Percentiles rank a stretch among this genome's conserved stretches.
Conservation (phyloP, 345 rosid species). For the Jatropha curcas region DNA sequence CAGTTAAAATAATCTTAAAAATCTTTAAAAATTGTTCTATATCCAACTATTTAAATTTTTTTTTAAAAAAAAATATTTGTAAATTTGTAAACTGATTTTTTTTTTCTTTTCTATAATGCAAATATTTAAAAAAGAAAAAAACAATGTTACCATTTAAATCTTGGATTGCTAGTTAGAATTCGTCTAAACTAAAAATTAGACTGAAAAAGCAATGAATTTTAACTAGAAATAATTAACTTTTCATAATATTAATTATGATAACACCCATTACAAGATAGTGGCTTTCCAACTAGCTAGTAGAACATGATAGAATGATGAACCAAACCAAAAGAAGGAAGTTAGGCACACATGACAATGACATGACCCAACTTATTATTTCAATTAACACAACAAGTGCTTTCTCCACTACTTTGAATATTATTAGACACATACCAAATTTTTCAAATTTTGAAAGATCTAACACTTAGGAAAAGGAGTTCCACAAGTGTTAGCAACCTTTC, state of each 20-base stretch:
- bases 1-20: too few species aligned
- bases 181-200: too few species aligned
- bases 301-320: not conserved
- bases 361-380: not conserved
- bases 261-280: not conserved
- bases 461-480: constrained; percentile 88
- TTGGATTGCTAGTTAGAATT: too few species aligned
- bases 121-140: too few species aligned
- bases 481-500: constrained; percentile 80
- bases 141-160: too few species aligned
- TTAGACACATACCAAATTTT: not conserved
- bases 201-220: too few species aligned
- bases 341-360: not conserved
- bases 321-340: not conserved
- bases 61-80: too few species aligned
- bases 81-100: too few species aligned
- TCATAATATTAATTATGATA: not conserved
- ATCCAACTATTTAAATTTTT: too few species aligned
- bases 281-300: not conserved
- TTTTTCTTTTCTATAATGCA: too few species aligned
- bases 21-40: too few species aligned
- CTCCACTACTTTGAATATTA: not conserved
- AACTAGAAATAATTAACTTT: not conserved
- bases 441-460: constrained; percentile 25
- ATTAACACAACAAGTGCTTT: not conserved